Conservation (phyloP, 1,139 yeast genomes). For the Suhomyces anneliseae region DNA sequence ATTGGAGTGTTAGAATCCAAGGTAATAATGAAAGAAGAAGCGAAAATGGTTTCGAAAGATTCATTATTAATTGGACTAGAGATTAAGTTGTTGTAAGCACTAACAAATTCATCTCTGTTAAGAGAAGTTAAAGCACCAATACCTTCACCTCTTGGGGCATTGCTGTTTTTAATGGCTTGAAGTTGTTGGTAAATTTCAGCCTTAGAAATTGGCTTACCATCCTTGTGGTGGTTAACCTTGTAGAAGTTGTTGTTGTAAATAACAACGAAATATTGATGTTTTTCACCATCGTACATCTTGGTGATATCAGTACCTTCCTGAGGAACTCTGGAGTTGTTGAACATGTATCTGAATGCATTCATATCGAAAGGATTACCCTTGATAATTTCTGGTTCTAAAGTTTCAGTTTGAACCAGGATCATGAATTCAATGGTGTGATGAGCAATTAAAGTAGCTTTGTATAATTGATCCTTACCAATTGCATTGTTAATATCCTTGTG, state of each 20-base stretch:
- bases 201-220: constrained; percentile 57
- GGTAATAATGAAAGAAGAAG: constrained; percentile 77
- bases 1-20: constrained; percentile 75
- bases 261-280: constrained; percentile 72
- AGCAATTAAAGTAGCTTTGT: constrained; percentile 68
- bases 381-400: constrained; percentile 75
- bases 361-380: constrained; percentile 84
- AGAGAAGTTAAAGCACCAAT: constrained; percentile 81
- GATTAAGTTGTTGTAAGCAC: constrained; percentile 57
- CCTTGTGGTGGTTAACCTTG: constrained; percentile 68
- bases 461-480: constrained; percentile 68
- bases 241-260: constrained; percentile 78
- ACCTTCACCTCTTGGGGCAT: constrained; percentile 45
- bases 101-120: constrained; percentile 82
- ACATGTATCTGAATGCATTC: constrained; percentile 92
- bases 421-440: constrained; percentile 57
- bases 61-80: constrained; percentile 57
- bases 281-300: constrained; percentile 45
- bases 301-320: constrained; percentile 59
- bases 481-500: constrained; percentile 66
- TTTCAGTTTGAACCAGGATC: constrained; percentile 55
- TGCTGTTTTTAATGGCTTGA: constrained; percentile 50
- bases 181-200: constrained; percentile 69
- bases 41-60: constrained; percentile 68
- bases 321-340: constrained; percentile 85